Evolutionary conservation across 768 basidiomycete species (phyloP), one percentile per base, ranked within the genome.

Genomic region (Lactarius akahatsu): DNA sequence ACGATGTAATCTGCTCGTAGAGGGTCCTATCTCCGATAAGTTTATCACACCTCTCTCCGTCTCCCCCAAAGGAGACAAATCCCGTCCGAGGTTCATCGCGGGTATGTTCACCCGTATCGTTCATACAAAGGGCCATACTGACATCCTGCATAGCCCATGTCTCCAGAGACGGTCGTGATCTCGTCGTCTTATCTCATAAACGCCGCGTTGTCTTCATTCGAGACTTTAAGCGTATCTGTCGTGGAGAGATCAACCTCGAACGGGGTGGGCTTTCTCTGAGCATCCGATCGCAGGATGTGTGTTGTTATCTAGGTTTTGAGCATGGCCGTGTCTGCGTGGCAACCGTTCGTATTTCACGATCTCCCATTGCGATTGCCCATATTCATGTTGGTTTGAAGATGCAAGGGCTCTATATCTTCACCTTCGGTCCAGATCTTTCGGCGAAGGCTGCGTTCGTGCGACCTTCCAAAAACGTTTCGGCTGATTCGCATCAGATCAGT

Each of bases 101-200:
- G 63, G 68, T 72, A 18, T 18, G 40, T 59, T 20, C n/a, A 23
- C 38, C 36, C 15, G 23, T 59, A 34, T 23, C 26, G 32, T 2
- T 40, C 3, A 26, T 26, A 40, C 36, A 26, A 23, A 23, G 11
- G 23, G 50, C 10, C 41, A 63, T 50, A 2, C 18, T 50, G n/a
- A 56, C 57, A 41, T 52, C 28, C 55, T 40, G 8, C 34, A 23
- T 65, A 76, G 79, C 75, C 1, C 80, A 81, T 63, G 78, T 78
- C 0, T 79, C 79, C 6, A 72, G 73, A 2, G 72, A 74, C 57
- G 80, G 78, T 10, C 74, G 70, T 23, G 74, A 79, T 63, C 63
- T 81, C 45, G 78, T 72, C 13, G 69, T 75, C 1, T 68, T 78
- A 57, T 52, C 59, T 67, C 23, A 65, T 40, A 54, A 64, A 69